Evolutionary conservation across 495 filamentous ascomycete genomes (phyloP).

Genomic region (Neurospora sp.): DNA sequence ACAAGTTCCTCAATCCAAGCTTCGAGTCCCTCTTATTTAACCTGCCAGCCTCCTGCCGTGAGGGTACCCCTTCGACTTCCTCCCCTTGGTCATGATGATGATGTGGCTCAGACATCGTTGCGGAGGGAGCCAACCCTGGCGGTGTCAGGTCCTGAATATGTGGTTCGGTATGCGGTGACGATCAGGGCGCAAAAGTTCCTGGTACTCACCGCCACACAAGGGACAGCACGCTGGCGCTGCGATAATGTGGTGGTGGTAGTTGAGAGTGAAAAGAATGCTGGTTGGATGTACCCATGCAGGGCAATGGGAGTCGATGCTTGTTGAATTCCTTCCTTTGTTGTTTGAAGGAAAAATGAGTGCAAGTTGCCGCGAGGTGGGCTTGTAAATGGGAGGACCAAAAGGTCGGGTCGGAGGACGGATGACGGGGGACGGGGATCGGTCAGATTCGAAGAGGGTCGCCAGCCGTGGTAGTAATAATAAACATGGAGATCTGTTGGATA

Average conservation of each 20-base stretch:
- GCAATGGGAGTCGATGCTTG: not conserved
- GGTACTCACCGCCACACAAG: not conserved
- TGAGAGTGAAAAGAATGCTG: not conserved
- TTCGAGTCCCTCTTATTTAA: slow-evolving; percentile 35
- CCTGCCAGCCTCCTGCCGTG: slow-evolving; percentile 17
- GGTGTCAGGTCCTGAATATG: not conserved
- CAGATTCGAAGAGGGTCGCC: not conserved
- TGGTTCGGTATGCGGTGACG: not conserved
- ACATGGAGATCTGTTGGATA: not conserved
- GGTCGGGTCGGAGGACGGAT: not conserved
- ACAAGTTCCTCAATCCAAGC: slow-evolving; percentile 39
- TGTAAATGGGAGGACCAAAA: not conserved
- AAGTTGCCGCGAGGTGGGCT: not conserved
- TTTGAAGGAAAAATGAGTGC: not conserved
- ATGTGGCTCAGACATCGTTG: not conserved
- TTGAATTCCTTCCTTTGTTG: not conserved
- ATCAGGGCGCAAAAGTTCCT: not conserved
- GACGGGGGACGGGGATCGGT: not conserved
- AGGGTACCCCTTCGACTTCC: slow-evolving; percentile 14
- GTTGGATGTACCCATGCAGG: not conserved
- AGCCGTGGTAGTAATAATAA: not conserved
- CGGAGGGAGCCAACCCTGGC: not conserved
- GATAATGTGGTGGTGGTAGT: not conserved
- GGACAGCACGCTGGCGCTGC: not conserved
- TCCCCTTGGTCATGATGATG: not conserved